These are phyloP conservation scores for Berberis thunbergii DNA, from an alignment of 164 flowering plant species.

Conservation along the genomic window DNA sequence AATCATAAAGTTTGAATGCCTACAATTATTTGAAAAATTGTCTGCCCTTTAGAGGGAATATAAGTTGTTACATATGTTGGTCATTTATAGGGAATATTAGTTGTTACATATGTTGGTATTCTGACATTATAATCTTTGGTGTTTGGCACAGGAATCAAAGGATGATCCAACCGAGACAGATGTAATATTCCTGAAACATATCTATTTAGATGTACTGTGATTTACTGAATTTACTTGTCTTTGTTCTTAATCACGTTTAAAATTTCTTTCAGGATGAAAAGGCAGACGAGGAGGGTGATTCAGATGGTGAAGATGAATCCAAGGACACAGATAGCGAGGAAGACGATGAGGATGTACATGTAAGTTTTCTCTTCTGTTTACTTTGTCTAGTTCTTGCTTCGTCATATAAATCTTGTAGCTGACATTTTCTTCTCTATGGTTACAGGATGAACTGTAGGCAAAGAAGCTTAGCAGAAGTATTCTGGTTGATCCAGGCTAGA, in stretches of 20 bases:
- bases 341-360: slow-evolving; percentile 36
- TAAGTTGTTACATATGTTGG: not conserved
- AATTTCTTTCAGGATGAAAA: slow-evolving; percentile 15
- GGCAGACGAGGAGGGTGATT: slow-evolving; percentile 10
- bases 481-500: not conserved
- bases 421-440: not conserved
- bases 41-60: not conserved
- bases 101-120: not conserved
- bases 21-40: not conserved
- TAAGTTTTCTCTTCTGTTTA: slow-evolving; percentile 11
- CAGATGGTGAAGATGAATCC: slow-evolving; percentile 13
- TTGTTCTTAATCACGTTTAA: not conserved
- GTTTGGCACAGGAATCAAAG: slow-evolving; percentile 54
- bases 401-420: not conserved
- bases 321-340: slow-evolving; percentile 12
- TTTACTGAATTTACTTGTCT: not conserved
- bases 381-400: not conserved
- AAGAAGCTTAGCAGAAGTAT: not conserved
- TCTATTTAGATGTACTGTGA: not conserved
- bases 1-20: not conserved
- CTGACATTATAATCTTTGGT: not conserved
- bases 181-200: slow-evolving; percentile 30
- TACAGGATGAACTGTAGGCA: not conserved
- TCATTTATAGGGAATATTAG: not conserved
- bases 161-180: slow-evolving; percentile 67